phyloP scores from a whole-genome alignment of 495 filamentous ascomycete species.

The Penicillium tannophilum region DNA sequence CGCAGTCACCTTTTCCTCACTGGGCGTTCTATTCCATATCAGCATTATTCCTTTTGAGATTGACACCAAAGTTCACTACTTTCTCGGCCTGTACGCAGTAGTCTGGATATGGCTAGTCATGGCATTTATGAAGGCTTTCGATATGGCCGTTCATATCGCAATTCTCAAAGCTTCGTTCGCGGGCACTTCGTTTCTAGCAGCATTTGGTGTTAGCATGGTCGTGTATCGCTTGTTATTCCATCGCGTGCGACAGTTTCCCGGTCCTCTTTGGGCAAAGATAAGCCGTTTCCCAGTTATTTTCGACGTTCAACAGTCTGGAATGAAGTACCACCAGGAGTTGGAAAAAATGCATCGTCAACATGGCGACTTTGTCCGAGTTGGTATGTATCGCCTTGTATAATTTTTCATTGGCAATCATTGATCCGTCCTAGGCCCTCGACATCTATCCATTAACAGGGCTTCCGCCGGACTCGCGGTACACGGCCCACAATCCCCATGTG shows the following conservation, averaged over 20 bases:
- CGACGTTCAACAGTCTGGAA: constrained; percentile 31
- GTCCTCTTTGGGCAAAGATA: constrained; percentile 43
- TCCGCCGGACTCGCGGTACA: background rate
- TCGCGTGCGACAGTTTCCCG: constrained; percentile 46
- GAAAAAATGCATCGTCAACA: constrained; percentile 4
- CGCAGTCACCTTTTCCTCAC: background rate
- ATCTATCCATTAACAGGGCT: constrained; percentile 11
- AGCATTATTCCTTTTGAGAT: constrained; percentile 9
- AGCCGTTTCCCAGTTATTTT: constrained; percentile 39
- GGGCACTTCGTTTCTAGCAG: constrained; percentile 6
- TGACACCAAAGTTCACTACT: background rate
- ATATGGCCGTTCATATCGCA: background rate
- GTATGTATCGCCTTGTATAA: background rate
- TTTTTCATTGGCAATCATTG: background rate
- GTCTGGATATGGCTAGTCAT: constrained; percentile 1
- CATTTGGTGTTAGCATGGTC: constrained; percentile 37
- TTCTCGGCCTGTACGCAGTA: background rate
- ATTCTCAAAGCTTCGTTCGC: constrained; percentile 6
- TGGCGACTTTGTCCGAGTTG: constrained; percentile 2
- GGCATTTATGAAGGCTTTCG: background rate
- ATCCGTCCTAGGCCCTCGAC: constrained; percentile 27
- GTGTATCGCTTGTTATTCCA: constrained; percentile 51
- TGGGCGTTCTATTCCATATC: constrained; percentile 8
- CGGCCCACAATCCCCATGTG: background rate
- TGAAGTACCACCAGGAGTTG: constrained; percentile 39